These are phyloP conservation scores for Rhynchospora breviuscula DNA, from an alignment of 176 grass and related monocot genomes.

Conservation along the genomic window DNA sequence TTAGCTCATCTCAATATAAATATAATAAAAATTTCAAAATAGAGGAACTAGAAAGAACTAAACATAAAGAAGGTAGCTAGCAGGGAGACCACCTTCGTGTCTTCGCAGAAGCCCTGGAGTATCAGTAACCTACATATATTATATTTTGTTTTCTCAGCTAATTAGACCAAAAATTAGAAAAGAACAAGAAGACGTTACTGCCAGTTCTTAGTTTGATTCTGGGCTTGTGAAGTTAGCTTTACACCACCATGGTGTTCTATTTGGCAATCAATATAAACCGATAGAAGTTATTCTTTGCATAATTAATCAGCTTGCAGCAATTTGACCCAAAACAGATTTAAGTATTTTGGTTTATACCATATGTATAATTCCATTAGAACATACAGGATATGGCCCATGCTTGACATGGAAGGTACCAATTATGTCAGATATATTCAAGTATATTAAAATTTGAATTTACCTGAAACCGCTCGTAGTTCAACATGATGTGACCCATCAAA, in stretches of 20 bases:
- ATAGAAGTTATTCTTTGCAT: neutral
- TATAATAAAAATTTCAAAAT: neutral
- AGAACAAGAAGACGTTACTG: neutral
- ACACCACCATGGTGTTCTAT: neutral
- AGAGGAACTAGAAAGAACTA: neutral
- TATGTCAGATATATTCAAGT: neutral
- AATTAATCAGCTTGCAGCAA: neutral
- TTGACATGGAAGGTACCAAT: neutral
- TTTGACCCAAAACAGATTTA: neutral
- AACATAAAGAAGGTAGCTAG: neutral
- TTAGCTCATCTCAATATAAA: slow-evolving; percentile 41
- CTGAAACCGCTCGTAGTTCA: slow-evolving; percentile 90
- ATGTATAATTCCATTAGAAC: too few species aligned
- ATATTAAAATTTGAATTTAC: slow-evolving; percentile 23
- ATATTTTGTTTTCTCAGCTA: neutral
- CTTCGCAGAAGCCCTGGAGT: slow-evolving; percentile 88
- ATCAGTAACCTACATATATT: slow-evolving; percentile 74
- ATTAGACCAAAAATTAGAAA: neutral
- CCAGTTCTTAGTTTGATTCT: neutral
- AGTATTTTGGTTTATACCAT: neutral
- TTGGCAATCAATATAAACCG: neutral
- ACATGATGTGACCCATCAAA: slow-evolving; percentile 97
- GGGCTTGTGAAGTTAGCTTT: neutral
- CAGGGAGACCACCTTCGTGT: slow-evolving; percentile 47
- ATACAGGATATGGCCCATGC: neutral